A percentile compares a stretch with the other conserved stretches of the same genome.
These are phyloP conservation scores for Kokia cookei DNA, from an alignment of 441 rosid species.

Conservation along the genomic window DNA sequence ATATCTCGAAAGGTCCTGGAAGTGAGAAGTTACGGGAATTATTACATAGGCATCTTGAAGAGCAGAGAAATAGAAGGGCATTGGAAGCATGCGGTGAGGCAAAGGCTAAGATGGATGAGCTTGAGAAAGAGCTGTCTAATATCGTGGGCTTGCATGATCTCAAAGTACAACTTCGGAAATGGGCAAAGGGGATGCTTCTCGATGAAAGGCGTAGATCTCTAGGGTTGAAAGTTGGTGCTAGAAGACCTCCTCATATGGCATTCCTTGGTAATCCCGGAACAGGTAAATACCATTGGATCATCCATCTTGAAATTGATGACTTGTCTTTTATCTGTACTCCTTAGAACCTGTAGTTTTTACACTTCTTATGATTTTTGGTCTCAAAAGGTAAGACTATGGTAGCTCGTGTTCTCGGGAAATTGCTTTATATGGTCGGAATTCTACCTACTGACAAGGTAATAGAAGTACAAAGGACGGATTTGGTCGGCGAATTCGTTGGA, in stretches of 20 bases:
- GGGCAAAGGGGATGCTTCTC: constrained; percentile 98
- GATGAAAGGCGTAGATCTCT: constrained; percentile 93
- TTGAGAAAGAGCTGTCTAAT: constrained; percentile 63
- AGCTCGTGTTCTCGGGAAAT: constrained; percentile 85
- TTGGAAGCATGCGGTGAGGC: constrained; percentile 75
- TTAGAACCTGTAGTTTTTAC: background rate
- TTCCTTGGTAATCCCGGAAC: constrained; percentile 97
- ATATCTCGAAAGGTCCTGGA: constrained; percentile 73
- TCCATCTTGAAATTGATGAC: background rate
- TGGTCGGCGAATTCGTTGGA: constrained; percentile 97
- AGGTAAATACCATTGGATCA: constrained; percentile 33
- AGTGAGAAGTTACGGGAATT: constrained; percentile 60
- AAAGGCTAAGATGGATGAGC: constrained; percentile 83
- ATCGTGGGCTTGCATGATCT: constrained; percentile 79
- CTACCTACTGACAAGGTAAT: constrained; percentile 89
- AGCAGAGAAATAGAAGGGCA: constrained; percentile 79
- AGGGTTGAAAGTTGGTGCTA: constrained; percentile 74
- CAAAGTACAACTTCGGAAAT: constrained; percentile 79
- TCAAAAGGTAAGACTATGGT: constrained; percentile 92
- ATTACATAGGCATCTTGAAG: constrained; percentile 54
- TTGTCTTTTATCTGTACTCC: background rate
- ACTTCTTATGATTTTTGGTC: constrained; percentile 3
- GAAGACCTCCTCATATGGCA: constrained; percentile 99
- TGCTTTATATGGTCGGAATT: constrained; percentile 85
- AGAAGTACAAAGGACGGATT: constrained; percentile 94